Conservation (phyloP, 2,329 filamentous ascomycete species). For the Aureobasidium sp. region DNA sequence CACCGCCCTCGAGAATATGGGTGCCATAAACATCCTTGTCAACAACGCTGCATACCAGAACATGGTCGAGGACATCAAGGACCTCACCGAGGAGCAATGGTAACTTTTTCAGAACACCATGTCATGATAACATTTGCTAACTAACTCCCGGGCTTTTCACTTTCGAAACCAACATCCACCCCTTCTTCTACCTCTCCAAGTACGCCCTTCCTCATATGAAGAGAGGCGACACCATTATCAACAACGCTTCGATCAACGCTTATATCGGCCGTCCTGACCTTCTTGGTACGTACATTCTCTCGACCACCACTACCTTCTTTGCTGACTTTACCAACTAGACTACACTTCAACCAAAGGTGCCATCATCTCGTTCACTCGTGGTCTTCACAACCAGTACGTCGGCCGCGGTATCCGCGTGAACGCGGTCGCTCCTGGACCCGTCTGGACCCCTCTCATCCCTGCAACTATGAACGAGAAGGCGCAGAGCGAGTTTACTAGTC, state of each 20-base stretch:
- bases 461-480: conserved; percentile 64
- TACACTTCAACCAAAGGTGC: conserved; percentile 77
- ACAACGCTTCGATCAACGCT: conserved; percentile 76
- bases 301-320: not conserved
- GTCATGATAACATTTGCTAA: too few species aligned
- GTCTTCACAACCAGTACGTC: conserved; percentile 67
- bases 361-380: conserved; percentile 72
- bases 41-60: conserved; percentile 69
- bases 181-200: conserved; percentile 74
- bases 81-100: conserved; percentile 65
- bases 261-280: conserved; percentile 75
- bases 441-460: conserved; percentile 71
- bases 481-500: conserved; percentile 64
- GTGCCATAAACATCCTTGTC: conserved; percentile 65
- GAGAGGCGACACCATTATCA: conserved; percentile 70
- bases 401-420: conserved; percentile 69
- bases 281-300: conserved; percentile 33
- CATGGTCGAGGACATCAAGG: conserved; percentile 63
- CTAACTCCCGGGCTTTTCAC: conserved; percentile 48
- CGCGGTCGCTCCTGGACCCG: conserved; percentile 68
- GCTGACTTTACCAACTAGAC: conserved; percentile 38
- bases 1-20: conserved; percentile 58
- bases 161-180: conserved; percentile 78
- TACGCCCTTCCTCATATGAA: conserved; percentile 69
- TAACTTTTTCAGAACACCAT: too few species aligned